phyloP scores from a whole-genome alignment of 495 filamentous ascomycete genomes.

The Neurospora intermedia region DNA sequence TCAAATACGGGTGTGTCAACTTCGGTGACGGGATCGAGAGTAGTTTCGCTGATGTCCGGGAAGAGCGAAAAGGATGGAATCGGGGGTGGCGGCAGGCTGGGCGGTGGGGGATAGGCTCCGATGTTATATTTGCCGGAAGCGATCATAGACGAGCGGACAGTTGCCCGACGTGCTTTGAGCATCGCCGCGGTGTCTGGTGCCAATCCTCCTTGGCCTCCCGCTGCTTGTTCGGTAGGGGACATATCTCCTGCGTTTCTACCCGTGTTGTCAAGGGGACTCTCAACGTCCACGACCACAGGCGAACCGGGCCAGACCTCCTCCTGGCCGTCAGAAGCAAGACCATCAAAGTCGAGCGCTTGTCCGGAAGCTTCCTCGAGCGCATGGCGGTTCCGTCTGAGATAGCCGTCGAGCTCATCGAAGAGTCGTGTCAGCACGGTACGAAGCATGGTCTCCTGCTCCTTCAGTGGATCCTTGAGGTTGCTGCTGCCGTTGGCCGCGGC shows the following conservation, averaged over 20 bases:
- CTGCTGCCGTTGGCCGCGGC: background rate
- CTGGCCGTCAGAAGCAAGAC: conserved; percentile 1
- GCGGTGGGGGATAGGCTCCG: conserved; percentile 3
- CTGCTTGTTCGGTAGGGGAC: background rate
- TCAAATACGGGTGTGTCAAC: conserved; percentile 11
- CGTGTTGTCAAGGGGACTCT: background rate
- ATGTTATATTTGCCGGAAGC: background rate
- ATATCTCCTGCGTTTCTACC: background rate
- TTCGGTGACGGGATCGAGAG: conserved; percentile 19
- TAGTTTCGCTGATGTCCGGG: conserved; percentile 12
- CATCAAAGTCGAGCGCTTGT: conserved; percentile 9
- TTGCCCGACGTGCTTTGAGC: conserved; percentile 2
- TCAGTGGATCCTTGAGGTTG: background rate
- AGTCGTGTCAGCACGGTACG: conserved; percentile 1
- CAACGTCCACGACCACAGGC: background rate
- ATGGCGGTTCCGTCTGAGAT: conserved; percentile 13
- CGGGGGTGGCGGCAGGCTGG: conserved; percentile 1
- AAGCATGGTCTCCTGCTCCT: conserved; percentile 8
- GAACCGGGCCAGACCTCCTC: conserved; percentile 2
- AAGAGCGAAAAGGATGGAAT: conserved; percentile 18
- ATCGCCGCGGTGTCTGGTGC: background rate
- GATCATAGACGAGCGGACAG: conserved; percentile 15
- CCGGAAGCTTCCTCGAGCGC: conserved; percentile 11
- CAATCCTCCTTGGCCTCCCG: background rate
- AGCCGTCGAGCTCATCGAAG: conserved; percentile 12